Conservation (phyloP, 176 grass and related monocot species). For the Zoysia japonica region DNA sequence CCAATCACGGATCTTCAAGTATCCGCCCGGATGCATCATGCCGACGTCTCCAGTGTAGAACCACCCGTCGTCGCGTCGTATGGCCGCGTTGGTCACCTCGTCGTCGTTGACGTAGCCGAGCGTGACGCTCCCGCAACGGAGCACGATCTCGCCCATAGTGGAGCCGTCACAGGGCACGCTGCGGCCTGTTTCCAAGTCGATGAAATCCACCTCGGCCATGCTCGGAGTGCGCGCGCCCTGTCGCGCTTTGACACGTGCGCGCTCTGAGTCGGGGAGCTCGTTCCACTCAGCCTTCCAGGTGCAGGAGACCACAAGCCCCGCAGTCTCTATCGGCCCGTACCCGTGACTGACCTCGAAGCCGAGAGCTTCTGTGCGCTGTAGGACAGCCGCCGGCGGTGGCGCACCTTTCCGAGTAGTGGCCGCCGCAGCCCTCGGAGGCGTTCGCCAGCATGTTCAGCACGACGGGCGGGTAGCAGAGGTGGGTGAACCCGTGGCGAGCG, state of each 20-base stretch:
- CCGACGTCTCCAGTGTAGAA: no score
- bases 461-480: conserved; percentile 81
- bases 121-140: conserved; percentile 59
- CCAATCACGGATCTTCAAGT: conserved; percentile 76
- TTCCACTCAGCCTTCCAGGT: conserved; percentile 79
- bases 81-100: conserved; percentile 38
- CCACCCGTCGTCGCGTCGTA: conserved; percentile 56
- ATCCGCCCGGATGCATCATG: conserved; percentile 76
- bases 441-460: conserved; percentile 92
- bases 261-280: conserved; percentile 51
- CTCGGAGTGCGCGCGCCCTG: conserved; percentile 60
- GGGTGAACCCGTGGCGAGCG: conserved; percentile 44
- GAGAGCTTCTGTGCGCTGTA: conserved; percentile 52
- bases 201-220: conserved; percentile 47
- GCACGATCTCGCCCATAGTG: conserved; percentile 66
- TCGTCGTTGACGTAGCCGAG: conserved; percentile 66
- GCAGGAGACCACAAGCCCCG: conserved; percentile 49
- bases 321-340: conserved; percentile 75
- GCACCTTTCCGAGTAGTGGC: conserved; percentile 58
- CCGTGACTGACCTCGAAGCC: conserved; percentile 71
- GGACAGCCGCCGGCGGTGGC: conserved; percentile 63
- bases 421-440: conserved; percentile 35
- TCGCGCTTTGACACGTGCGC: conserved; percentile 72
- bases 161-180: conserved; percentile 56
- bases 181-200: conserved; percentile 52